Percentiles rank a stretch among this genome's conserved stretches.
Evolutionary conservation across 164 flowering plant species (phyloP).

Genomic region (Piper longum): DNA sequence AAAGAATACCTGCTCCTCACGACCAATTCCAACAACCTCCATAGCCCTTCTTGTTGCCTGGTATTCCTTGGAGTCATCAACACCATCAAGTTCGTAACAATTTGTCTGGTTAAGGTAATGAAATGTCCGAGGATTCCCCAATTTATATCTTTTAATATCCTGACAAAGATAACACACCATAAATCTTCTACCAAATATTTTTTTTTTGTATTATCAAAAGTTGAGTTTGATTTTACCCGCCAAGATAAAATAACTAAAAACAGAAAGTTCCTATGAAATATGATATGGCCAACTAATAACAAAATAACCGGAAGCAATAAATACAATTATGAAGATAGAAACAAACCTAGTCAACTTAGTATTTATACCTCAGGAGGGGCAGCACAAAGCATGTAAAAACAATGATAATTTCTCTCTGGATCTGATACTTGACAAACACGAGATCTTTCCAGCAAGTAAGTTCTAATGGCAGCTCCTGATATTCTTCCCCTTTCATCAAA

Average conservation of each 20-base stretch:
- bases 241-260: no score
- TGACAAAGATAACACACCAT: slow-evolving; percentile 7
- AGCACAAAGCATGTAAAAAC: slow-evolving; percentile 99
- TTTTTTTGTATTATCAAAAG: no score
- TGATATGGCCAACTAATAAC: no score
- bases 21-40: slow-evolving; percentile 72
- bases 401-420: slow-evolving; percentile 97
- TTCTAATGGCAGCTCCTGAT: slow-evolving; percentile 97
- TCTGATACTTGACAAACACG: slow-evolving; percentile 99
- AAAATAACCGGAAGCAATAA: background rate
- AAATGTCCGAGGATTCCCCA: slow-evolving; percentile 59
- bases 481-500: slow-evolving; percentile 79
- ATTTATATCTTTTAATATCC: slow-evolving; percentile 58
- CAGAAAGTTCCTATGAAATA: no score
- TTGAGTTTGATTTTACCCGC: no score
- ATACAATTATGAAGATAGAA: no score
- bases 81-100: slow-evolving; percentile 57
- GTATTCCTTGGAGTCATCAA: slow-evolving; percentile 69
- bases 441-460: slow-evolving; percentile 91
- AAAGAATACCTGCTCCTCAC: slow-evolving; percentile 54
- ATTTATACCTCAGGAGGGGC: slow-evolving; percentile 81
- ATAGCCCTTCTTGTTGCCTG: slow-evolving; percentile 71
- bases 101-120: slow-evolving; percentile 82
- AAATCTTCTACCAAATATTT: background rate
- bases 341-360: background rate